Evolutionary conservation across 768 basidiomycete genomes (phyloP).

Genomic region (Gloeophyllum trabeum): DNA sequence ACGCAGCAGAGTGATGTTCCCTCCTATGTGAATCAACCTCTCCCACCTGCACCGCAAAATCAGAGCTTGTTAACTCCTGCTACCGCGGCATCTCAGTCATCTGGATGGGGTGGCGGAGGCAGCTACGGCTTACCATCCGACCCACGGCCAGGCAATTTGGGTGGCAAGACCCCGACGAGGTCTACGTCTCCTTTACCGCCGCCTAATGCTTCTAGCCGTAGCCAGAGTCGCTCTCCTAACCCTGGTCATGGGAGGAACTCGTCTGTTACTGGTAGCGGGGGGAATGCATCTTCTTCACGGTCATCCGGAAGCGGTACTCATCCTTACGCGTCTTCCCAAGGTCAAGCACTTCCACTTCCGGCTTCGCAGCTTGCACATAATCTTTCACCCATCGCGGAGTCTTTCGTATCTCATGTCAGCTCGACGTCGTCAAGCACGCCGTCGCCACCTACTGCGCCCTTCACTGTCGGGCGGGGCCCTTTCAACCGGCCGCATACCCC

Average conservation of each 20-base stretch:
- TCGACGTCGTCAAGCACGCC: constrained; percentile 27
- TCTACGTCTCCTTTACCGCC: constrained; percentile 27
- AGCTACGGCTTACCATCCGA: constrained; percentile 47
- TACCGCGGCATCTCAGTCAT: constrained; percentile 8
- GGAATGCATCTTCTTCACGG: background rate
- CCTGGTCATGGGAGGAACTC: constrained; percentile 37
- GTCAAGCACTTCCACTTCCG: constrained; percentile 14
- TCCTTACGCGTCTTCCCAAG: constrained; percentile 48
- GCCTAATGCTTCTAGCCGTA: constrained; percentile 12
- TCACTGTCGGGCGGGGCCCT: constrained; percentile 49
- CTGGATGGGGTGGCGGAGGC: constrained; percentile 24
- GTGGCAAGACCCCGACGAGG: constrained; percentile 19
- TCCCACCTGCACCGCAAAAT: constrained; percentile 32
- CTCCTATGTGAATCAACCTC: constrained; percentile 29
- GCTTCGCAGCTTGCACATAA: constrained; percentile 21
- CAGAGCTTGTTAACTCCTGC: background rate
- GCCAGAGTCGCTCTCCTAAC: constrained; percentile 11
- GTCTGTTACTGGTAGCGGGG: constrained; percentile 30
- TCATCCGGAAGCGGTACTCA: no score
- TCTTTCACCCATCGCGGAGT: constrained; percentile 68
- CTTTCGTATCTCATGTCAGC: constrained; percentile 30
- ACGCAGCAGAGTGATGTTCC: constrained; percentile 49
- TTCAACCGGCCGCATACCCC: constrained; percentile 35
- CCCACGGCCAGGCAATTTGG: constrained; percentile 42
- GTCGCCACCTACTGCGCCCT: constrained; percentile 32